Conservation (phyloP, 2,329 filamentous ascomycete species). For the Plectosphaerella cucumerina region DNA sequence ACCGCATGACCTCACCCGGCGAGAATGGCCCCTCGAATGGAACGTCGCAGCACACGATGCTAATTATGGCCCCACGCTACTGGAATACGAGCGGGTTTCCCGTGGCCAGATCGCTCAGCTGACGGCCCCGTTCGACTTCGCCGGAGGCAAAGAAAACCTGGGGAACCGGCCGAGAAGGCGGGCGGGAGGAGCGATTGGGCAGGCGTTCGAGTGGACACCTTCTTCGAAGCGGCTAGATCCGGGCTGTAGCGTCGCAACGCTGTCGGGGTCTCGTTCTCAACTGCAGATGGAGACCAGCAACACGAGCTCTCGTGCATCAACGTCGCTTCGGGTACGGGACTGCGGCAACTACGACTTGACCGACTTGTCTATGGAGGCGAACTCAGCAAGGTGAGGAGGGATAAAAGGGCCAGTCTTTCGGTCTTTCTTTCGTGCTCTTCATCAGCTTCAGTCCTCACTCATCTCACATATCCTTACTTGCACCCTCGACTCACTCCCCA, state of each 20-base stretch:
- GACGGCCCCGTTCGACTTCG: not conserved
- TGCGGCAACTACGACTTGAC: no score
- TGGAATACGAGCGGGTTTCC: not conserved
- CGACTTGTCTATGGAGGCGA: no score
- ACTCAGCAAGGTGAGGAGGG: not conserved
- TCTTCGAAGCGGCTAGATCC: not conserved
- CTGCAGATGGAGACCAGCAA: not conserved
- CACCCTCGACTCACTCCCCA: constrained; percentile 1
- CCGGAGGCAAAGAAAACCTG: not conserved
- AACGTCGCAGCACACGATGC: not conserved
- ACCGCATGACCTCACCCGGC: not conserved
- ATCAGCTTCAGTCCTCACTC: not conserved
- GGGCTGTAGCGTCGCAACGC: not conserved
- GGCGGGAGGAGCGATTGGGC: not conserved
- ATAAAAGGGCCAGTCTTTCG: not conserved
- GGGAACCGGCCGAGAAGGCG: not conserved
- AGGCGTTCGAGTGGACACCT: not conserved
- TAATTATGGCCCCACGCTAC: not conserved
- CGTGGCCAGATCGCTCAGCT: not conserved
- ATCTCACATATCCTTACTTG: not conserved
- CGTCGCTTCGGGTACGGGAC: not conserved
- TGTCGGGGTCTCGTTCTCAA: not conserved
- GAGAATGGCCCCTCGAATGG: not conserved
- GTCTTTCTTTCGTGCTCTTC: not conserved
- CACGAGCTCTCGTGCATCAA: not conserved